Percentiles rank a stretch among this genome's conserved stretches.
phyloP scores from a whole-genome alignment of 768 basidiomycete genomes.

The Termitomyces sp. region DNA sequence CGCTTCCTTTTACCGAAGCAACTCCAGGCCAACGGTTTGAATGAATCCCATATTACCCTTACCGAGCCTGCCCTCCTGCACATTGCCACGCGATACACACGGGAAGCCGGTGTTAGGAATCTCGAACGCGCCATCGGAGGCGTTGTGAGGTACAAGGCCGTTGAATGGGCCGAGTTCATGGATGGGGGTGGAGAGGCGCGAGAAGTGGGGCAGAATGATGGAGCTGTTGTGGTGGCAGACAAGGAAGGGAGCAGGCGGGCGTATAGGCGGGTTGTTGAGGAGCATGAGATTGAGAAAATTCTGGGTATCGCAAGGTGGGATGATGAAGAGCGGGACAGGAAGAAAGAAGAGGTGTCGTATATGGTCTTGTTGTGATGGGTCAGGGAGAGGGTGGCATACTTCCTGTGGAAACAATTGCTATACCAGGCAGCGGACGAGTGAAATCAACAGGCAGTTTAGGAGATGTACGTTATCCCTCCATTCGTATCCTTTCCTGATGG shows the following conservation, averaged over 20 bases:
- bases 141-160: conserved; percentile 89
- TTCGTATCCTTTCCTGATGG: no score
- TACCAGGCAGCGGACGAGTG: no score
- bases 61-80: conserved; percentile 68
- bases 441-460: no score
- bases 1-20: conserved; percentile 91
- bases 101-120: conserved; percentile 91
- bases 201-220: conserved; percentile 18
- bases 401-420: no score
- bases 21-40: conserved; percentile 72
- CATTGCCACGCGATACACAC: conserved; percentile 77
- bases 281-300: conserved; percentile 76
- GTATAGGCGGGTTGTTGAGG: conserved; percentile 63
- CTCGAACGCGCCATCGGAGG: conserved; percentile 85
- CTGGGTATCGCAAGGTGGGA: no score
- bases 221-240: conserved; percentile 16
- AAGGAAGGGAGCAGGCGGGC: conserved; percentile 23
- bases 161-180: conserved; percentile 78
- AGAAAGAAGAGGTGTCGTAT: no score
- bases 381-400: no score
- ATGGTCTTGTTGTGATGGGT: no score
- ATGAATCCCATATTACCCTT: conserved; percentile 55
- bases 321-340: no score
- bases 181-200: conserved; percentile 33
- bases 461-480: no score